Base-by-base conservation (phyloP, 1,284 basidiomycete genomes). In the Ganoderma lucidum region DNA sequence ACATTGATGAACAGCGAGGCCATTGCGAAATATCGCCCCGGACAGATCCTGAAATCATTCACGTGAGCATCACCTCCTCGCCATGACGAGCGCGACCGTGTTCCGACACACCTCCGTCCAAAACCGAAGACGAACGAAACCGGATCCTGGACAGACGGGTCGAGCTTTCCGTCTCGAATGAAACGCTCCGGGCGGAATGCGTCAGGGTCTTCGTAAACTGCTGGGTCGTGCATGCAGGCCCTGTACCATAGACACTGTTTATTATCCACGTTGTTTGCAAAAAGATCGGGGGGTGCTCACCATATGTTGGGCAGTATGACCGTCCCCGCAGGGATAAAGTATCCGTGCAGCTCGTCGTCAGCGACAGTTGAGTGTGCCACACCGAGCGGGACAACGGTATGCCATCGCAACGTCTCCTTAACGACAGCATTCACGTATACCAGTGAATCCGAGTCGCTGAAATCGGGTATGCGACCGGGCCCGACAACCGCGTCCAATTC, bases 401-500 rank as follows among this genome's bases (percentile, higher is more conserved):
- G 67, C 72, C 72, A 73, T 12, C 71, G 69, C 23, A 73, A 19
- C 12, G 39, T 8, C 42, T 69, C 67, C 28, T 35, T 12, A 75
- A 48, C 70, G 32, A 77, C 39, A 1, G 72, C 75, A 3, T 69
- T 53, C 17, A 76, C 62, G 58, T 76, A 76, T 2, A 71, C 69
- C 1, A 76, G 56, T 6, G 39, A 44, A 0, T 61, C 56, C 2
- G 39, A 59, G 44, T 76, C 74, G 15, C 48, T 44, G 51, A 77
- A 77, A 23, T 71, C 66, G 1, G 73, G 74, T 8, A 75, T 61
- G 19, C 74, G 68, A n/a, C 67, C 41, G 1, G 64, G 42, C 2
- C 75, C 73, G 1, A 76, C 67, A 6, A 75, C 68, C 0, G 60
- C 28, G 48, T 80, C 80, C 6, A 80, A 66, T 64, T 81, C 79